Evolutionary conservation across 2,329 filamentous ascomycete species (phyloP).

Genomic region (Sporothrix schenckii): DNA sequence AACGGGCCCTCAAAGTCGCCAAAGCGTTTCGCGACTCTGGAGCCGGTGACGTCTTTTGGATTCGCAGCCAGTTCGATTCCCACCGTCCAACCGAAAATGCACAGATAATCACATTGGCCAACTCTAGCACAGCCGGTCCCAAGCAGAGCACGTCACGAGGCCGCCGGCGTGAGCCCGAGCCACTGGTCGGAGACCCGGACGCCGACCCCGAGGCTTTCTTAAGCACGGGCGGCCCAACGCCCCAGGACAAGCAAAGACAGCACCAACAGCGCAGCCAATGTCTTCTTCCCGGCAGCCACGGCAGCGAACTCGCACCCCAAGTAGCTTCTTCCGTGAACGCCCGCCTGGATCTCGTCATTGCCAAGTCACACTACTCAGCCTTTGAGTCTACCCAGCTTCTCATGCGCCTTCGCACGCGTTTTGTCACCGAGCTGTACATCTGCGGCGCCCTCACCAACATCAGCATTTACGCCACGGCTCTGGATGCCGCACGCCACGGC

Average conservation of each 20-base stretch:
- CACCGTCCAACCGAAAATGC: slow-evolving; percentile 60
- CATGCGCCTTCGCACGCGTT: slow-evolving; percentile 74
- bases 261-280: slow-evolving; percentile 41
- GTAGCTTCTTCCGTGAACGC: slow-evolving; percentile 51
- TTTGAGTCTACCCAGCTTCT: slow-evolving; percentile 76
- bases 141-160: slow-evolving; percentile 5
- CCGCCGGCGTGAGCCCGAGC: slow-evolving; percentile 19
- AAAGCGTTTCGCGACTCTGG: slow-evolving; percentile 72
- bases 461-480: slow-evolving; percentile 85
- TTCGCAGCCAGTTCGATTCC: slow-evolving; percentile 73
- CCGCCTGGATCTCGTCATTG: slow-evolving; percentile 53
- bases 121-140: background rate
- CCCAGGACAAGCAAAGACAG: slow-evolving; percentile 42
- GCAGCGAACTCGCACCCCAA: slow-evolving; percentile 50
- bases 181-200: slow-evolving; percentile 42
- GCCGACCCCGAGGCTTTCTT: slow-evolving; percentile 47
- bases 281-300: slow-evolving; percentile 51
- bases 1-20: slow-evolving; percentile 67
- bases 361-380: slow-evolving; percentile 85
- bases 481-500: slow-evolving; percentile 87
- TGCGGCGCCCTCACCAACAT: slow-evolving; percentile 86
- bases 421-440: slow-evolving; percentile 87
- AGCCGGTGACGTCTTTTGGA: slow-evolving; percentile 77
- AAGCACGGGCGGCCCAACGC: slow-evolving; percentile 32
- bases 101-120: slow-evolving; percentile 49